phyloP scores from a whole-genome alignment of 768 basidiomycete genomes.

The Boletus fagicola region DNA sequence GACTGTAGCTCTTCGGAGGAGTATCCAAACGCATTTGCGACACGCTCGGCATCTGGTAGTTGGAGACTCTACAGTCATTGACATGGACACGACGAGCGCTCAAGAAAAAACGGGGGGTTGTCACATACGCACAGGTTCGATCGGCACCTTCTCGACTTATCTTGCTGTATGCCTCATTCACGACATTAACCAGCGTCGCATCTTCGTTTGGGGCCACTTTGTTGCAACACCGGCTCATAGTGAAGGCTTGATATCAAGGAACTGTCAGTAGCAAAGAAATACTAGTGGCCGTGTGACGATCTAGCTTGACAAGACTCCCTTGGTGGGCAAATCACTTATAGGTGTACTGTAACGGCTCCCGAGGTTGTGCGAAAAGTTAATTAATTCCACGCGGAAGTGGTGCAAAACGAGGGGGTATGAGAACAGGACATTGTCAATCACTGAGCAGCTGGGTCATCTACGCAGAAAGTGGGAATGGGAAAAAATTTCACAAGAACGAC shows the following conservation, averaged over 20 bases:
- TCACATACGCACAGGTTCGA: slow-evolving; percentile 12
- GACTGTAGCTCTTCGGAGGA: slow-evolving; percentile 40
- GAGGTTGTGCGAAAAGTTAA: neutral
- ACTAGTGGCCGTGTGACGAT: neutral
- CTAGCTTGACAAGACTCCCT: neutral
- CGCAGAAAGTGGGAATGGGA: neutral
- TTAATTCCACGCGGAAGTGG: neutral
- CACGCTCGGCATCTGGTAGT: slow-evolving; percentile 12
- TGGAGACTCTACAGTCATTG: neutral
- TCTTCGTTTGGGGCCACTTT: neutral
- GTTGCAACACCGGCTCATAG: slow-evolving; percentile 5
- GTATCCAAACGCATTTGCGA: slow-evolving; percentile 46
- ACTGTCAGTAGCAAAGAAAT: neutral
- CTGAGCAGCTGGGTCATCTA: no score
- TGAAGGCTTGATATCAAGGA: neutral
- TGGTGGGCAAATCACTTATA: neutral
- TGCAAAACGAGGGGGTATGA: neutral
- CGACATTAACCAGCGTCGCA: neutral
- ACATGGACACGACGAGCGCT: neutral
- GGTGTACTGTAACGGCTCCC: neutral
- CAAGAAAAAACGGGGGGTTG: neutral
- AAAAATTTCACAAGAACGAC: neutral
- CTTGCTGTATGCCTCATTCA: slow-evolving; percentile 18
- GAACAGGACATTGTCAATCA: neutral
- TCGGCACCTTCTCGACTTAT: slow-evolving; percentile 5